Evolutionary conservation across 2,329 filamentous ascomycete genomes (phyloP).

Genomic region (Exophiala oligosperma): DNA sequence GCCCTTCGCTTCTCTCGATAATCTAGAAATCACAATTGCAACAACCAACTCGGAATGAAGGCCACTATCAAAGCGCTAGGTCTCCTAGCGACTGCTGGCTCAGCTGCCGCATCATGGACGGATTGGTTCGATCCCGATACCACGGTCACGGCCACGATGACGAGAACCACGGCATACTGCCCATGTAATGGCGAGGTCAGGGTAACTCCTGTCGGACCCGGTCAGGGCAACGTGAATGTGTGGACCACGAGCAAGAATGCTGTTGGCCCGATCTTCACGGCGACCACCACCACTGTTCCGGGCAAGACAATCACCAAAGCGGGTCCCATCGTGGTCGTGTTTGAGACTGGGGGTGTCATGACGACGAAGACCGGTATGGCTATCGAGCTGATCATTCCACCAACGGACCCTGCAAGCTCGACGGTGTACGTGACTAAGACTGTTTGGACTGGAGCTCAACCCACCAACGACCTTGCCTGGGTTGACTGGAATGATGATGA

Average conservation of each 20-base stretch:
- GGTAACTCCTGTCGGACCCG: slow-evolving; percentile 3
- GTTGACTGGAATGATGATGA: slow-evolving; percentile 14
- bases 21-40: not conserved
- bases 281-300: slow-evolving; percentile 3
- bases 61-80: slow-evolving; percentile 9
- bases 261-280: not conserved
- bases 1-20: not conserved
- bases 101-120: slow-evolving; percentile 15
- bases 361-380: slow-evolving; percentile 20
- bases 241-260: not conserved
- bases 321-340: slow-evolving; percentile 53
- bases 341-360: slow-evolving; percentile 14
- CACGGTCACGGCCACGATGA: slow-evolving; percentile 20
- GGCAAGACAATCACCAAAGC: slow-evolving; percentile 14
- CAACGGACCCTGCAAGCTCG: not conserved
- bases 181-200: slow-evolving; percentile 23
- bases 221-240: not conserved
- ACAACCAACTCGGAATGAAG: slow-evolving; percentile 14
- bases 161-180: slow-evolving; percentile 14
- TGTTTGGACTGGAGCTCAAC: slow-evolving; percentile 17
- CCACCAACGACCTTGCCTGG: slow-evolving; percentile 15
- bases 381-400: slow-evolving; percentile 13
- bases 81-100: slow-evolving; percentile 13
- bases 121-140: slow-evolving; percentile 15
- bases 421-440: slow-evolving; percentile 14